phyloP scores from a whole-genome alignment of 176 grass and related monocot species.

The Carex kokanica region DNA sequence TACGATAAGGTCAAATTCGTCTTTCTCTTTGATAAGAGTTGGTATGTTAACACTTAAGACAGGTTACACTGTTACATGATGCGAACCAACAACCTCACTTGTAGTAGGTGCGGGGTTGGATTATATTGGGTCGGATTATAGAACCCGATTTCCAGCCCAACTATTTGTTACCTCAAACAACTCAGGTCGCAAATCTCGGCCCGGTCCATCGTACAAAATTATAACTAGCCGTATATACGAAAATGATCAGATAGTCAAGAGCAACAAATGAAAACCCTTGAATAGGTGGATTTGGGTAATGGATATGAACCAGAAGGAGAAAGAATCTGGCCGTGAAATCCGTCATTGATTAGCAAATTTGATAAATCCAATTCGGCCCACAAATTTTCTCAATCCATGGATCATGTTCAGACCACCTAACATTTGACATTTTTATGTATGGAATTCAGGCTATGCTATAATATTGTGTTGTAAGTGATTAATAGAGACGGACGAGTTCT shows the following conservation, averaged over 20 bases:
- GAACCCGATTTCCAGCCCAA: not conserved
- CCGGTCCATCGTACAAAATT: not conserved
- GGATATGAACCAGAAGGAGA: no score
- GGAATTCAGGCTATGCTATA: not conserved
- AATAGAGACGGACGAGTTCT: no score
- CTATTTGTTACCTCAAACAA: not conserved
- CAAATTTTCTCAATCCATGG: no score
- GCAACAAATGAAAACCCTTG: no score
- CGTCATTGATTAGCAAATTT: no score
- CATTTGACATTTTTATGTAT: not conserved
- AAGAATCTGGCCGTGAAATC: no score
- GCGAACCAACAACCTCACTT: not conserved
- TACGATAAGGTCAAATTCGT: not conserved
- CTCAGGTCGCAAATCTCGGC: not conserved
- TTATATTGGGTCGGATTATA: not conserved
- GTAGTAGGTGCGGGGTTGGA: not conserved
- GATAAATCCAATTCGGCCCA: no score
- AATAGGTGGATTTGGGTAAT: no score
- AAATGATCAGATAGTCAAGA: no score
- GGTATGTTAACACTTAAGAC: no score
- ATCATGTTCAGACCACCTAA: no score
- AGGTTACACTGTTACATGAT: not conserved
- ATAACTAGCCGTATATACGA: not conserved
- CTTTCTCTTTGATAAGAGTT: not conserved
- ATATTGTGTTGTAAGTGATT: no score